phyloP scores from a whole-genome alignment of 2,329 filamentous ascomycete species.

The Colletotrichum coccodes region DNA sequence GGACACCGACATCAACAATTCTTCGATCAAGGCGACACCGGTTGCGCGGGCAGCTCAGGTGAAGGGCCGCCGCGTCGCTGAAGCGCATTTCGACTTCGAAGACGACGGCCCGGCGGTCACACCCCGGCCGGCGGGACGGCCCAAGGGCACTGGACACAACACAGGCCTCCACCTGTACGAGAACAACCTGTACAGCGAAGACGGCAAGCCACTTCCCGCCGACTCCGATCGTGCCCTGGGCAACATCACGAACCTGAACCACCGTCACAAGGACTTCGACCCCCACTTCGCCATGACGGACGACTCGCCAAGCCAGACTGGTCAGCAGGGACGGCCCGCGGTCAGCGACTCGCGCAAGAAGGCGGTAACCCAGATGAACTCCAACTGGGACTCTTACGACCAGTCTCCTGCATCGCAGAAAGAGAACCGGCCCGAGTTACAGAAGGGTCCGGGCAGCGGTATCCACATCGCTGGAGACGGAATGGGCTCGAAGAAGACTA shows the following conservation, averaged over 20 bases:
- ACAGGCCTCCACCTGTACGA: constrained; percentile 79
- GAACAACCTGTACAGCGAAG: constrained; percentile 76
- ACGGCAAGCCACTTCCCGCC: constrained; percentile 53
- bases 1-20: constrained; percentile 75
- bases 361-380: constrained; percentile 78
- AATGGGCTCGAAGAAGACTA: constrained; percentile 69
- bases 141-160: constrained; percentile 70
- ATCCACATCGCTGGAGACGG: constrained; percentile 69
- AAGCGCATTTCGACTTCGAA: constrained; percentile 84
- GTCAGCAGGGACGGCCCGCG: constrained; percentile 50
- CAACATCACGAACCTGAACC: constrained; percentile 77
- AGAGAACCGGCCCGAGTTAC: constrained; percentile 54
- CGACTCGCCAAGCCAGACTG: constrained; percentile 63
- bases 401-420: constrained; percentile 63
- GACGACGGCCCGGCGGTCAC: constrained; percentile 75
- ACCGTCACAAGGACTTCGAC: constrained; percentile 80
- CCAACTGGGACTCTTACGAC: constrained; percentile 68
- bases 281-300: constrained; percentile 83
- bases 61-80: constrained; percentile 80
- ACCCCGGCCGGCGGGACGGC: constrained; percentile 55
- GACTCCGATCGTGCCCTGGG: constrained; percentile 60
- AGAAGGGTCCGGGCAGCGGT: constrained; percentile 33
- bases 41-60: constrained; percentile 64
- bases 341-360: constrained; percentile 72
- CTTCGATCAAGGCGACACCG: constrained; percentile 61